Percentiles rank a stretch among this genome's conserved stretches.
Conservation (phyloP, 2,329 filamentous ascomycete genomes). For the Gaeumannomyces tritici region DNA sequence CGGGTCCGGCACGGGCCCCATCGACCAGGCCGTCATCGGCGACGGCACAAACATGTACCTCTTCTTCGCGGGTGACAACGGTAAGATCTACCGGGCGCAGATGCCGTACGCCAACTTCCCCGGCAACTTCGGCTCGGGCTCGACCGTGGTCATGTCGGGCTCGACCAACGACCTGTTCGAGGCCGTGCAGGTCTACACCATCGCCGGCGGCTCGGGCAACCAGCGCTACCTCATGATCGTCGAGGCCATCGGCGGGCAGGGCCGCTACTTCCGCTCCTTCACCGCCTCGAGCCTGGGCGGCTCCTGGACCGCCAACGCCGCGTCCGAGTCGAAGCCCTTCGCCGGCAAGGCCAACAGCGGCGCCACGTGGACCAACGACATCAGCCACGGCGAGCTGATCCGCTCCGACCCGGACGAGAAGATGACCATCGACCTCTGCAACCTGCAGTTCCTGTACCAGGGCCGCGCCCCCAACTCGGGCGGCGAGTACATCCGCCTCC, state of each 20-base stretch:
- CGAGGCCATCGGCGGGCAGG: constrained; percentile 46
- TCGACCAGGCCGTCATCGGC: constrained; percentile 56
- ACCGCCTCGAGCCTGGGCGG: constrained; percentile 48
- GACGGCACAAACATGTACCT: constrained; percentile 51
- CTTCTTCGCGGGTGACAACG: constrained; percentile 60
- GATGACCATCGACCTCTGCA: constrained; percentile 53
- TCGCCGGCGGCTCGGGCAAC: constrained; percentile 29
- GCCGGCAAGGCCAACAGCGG: constrained; percentile 59
- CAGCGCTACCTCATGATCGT: constrained; percentile 59
- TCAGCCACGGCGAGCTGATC: constrained; percentile 55
- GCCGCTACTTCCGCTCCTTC: constrained; percentile 59
- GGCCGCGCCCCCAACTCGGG: constrained; percentile 33
- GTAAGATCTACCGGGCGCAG: constrained; percentile 52
- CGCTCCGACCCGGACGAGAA: constrained; percentile 50
- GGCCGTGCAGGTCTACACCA: constrained; percentile 55
- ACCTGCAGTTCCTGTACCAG: constrained; percentile 56
- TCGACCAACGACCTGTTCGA: constrained; percentile 51
- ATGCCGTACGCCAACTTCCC: constrained; percentile 57
- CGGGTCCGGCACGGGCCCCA: constrained; percentile 39
- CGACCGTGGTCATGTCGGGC: constrained; percentile 41
- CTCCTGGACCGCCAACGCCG: constrained; percentile 47
- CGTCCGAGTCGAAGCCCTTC: constrained; percentile 47
- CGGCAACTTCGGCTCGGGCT: constrained; percentile 42
- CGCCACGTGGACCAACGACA: constrained; percentile 56
- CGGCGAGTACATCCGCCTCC: constrained; percentile 39